A percentile compares a stretch with the other conserved stretches of the same genome.
Evolutionary conservation across 2,329 filamentous ascomycete species (phyloP).

Genomic region (Arthrobotrys iridis): DNA sequence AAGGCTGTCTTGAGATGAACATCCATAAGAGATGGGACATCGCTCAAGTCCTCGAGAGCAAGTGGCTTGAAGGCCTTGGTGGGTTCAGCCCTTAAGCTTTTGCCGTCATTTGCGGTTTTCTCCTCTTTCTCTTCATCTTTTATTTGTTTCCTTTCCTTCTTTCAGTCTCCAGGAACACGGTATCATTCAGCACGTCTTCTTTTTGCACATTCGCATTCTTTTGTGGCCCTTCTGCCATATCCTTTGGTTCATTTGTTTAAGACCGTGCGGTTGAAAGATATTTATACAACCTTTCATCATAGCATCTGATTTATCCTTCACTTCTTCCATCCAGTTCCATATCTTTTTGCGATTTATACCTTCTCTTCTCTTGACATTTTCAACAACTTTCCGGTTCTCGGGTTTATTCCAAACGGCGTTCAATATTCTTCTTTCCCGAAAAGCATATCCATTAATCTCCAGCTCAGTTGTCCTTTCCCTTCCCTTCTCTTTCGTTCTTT

Average conservation of each 20-base stretch:
- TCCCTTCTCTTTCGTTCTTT: neutral
- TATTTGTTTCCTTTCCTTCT: constrained; percentile 5
- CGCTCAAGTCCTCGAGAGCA: constrained; percentile 66
- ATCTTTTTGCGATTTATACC: no score
- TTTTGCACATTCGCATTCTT: constrained; percentile 24
- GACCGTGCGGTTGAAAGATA: constrained; percentile 57
- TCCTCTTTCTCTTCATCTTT: constrained; percentile 1
- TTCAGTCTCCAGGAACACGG: neutral
- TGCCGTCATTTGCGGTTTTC: neutral
- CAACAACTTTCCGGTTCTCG: constrained; percentile 14
- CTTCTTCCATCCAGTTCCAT: constrained; percentile 14
- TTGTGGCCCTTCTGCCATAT: neutral
- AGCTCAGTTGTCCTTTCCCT: no score
- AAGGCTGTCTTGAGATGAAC: constrained; percentile 70
- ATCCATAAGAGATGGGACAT: constrained; percentile 69
- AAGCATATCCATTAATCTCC: constrained; percentile 35
- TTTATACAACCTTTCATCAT: constrained; percentile 61
- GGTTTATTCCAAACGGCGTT: constrained; percentile 11
- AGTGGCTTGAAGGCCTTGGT: constrained; percentile 66
- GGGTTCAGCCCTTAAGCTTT: constrained; percentile 51
- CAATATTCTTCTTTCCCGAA: constrained; percentile 9
- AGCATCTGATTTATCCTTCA: constrained; percentile 29
- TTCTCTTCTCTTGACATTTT: constrained; percentile 36
- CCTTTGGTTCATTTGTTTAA: neutral
- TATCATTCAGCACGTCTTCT: neutral